Evolutionary conservation across 352 stramenopile species (phyloP).

Genomic region (Phytophthora ohioensis): DNA sequence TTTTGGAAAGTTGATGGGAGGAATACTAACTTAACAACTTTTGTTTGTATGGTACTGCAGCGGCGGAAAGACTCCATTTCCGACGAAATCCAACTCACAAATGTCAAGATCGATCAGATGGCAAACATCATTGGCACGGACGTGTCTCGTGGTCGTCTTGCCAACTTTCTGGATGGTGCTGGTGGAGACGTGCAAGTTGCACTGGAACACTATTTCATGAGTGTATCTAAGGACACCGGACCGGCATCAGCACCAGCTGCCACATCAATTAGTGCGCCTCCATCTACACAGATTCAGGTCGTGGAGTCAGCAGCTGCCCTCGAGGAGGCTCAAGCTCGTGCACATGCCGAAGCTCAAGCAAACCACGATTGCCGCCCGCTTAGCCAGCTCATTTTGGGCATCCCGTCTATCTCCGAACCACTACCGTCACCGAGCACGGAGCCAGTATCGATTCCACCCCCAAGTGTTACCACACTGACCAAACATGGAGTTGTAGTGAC

Average conservation of each 20-base stretch:
- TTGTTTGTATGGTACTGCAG: constrained; percentile 28
- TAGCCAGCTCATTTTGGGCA: constrained; percentile 77
- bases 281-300: constrained; percentile 17
- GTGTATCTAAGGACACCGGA: constrained; percentile 53
- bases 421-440: constrained; percentile 30
- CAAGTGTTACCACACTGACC: constrained; percentile 10
- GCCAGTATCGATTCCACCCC: constrained; percentile 29
- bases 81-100: constrained; percentile 72
- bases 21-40: constrained; percentile 1
- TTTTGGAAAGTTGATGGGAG: background rate
- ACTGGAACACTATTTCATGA: constrained; percentile 93
- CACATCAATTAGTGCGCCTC: constrained; percentile 7
- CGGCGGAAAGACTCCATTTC: constrained; percentile 60
- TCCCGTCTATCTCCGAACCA: constrained; percentile 57
- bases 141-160: constrained; percentile 73
- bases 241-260: constrained; percentile 4
- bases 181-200: constrained; percentile 85
- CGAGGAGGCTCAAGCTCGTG: constrained; percentile 44
- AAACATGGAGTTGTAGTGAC: constrained; percentile 31
- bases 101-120: constrained; percentile 90
- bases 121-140: constrained; percentile 77
- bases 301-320: constrained; percentile 25
- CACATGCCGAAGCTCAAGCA: constrained; percentile 46
- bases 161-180: constrained; percentile 81
- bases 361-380: constrained; percentile 58